These are phyloP conservation scores for Penicillium expansum DNA, from an alignment of 2,329 filamentous ascomycete genomes.

Conservation along the genomic window DNA sequence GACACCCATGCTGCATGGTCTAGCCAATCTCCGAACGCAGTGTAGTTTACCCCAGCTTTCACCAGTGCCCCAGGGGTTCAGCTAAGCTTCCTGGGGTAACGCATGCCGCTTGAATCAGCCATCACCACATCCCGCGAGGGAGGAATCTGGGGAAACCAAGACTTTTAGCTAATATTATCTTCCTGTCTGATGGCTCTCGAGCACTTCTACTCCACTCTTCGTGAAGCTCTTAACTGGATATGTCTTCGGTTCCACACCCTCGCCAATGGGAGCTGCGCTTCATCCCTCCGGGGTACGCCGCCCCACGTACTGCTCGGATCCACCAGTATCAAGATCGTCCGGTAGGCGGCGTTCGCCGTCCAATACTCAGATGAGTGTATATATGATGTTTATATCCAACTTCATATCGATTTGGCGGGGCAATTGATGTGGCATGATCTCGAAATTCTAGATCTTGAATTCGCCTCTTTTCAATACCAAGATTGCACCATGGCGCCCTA, in stretches of 20 bases:
- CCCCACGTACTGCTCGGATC: too few species aligned
- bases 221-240: background rate
- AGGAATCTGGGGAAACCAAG: slow-evolving; percentile 1
- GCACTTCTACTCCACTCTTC: background rate
- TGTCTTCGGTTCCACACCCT: background rate
- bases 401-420: too few species aligned
- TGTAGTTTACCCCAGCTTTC: background rate
- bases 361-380: too few species aligned
- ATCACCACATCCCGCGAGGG: background rate
- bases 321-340: too few species aligned
- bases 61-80: background rate
- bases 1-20: background rate
- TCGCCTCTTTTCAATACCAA: too few species aligned
- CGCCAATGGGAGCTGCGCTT: too few species aligned
- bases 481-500: too few species aligned
- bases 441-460: too few species aligned
- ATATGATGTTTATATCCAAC: too few species aligned
- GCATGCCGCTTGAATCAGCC: background rate
- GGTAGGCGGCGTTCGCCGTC: too few species aligned
- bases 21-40: background rate
- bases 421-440: too few species aligned
- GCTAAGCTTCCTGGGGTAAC: background rate
- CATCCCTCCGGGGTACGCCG: too few species aligned
- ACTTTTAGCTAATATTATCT: background rate
- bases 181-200: background rate